Percentiles rank a stretch among this genome's conserved stretches.
Evolutionary conservation across 1,284 basidiomycete species (phyloP).

Genomic region (Microbotryum violaceum): DNA sequence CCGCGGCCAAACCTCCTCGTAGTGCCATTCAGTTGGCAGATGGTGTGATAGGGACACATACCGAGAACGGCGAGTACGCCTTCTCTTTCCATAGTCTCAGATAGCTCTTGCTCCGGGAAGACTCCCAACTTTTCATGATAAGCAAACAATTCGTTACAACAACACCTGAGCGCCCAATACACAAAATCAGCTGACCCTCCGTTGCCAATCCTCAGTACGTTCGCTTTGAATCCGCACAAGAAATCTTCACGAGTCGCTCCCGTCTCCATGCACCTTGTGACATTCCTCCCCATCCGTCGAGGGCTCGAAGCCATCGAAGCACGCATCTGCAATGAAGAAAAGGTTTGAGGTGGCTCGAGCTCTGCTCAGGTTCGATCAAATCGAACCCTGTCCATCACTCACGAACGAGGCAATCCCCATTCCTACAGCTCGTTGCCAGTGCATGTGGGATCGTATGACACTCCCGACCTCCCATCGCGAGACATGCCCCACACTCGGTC

Average conservation of each 20-base stretch:
- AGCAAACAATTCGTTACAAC: too few species aligned
- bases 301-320: not conserved
- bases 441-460: constrained; percentile 13
- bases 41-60: too few species aligned
- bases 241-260: not conserved
- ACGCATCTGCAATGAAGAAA: not conserved
- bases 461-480: constrained; percentile 8
- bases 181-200: too few species aligned
- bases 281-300: not conserved
- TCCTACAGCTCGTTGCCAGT: constrained; percentile 18
- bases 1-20: too few species aligned
- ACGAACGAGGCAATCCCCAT: constrained; percentile 19
- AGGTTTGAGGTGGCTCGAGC: not conserved
- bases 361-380: not conserved
- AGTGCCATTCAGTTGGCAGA: too few species aligned
- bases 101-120: too few species aligned
- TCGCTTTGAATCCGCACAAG: constrained; percentile 4
- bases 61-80: too few species aligned
- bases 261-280: not conserved
- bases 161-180: too few species aligned
- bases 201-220: too few species aligned
- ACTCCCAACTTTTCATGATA: too few species aligned
- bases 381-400: not conserved
- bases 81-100: too few species aligned
- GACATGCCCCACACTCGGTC: constrained; percentile 20